Percentiles rank a stretch among this genome's conserved stretches.
These are phyloP conservation scores for Periconia macrospinosa DNA, from an alignment of 2,329 filamentous ascomycete genomes.

Conservation along the genomic window DNA sequence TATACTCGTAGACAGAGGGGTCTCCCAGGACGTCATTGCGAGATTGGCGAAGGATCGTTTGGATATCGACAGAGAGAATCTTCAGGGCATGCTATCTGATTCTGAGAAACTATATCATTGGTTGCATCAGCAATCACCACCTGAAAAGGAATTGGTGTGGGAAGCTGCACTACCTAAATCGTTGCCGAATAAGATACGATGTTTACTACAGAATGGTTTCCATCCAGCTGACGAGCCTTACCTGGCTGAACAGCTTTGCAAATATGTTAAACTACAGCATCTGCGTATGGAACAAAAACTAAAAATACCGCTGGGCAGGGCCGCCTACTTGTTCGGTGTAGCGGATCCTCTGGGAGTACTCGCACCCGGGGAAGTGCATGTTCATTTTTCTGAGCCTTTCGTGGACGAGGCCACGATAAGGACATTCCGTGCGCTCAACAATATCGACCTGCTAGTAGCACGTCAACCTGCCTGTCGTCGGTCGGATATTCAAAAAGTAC, in stretches of 20 bases:
- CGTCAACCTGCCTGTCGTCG: slow-evolving; percentile 69
- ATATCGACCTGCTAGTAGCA: slow-evolving; percentile 66
- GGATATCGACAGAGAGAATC: slow-evolving; percentile 53
- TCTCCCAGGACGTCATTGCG: slow-evolving; percentile 50
- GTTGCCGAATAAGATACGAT: slow-evolving; percentile 28
- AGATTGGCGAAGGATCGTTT: slow-evolving; percentile 56
- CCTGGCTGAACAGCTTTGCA: slow-evolving; percentile 53
- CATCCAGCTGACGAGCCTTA: slow-evolving; percentile 52
- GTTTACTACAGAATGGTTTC: slow-evolving; percentile 56
- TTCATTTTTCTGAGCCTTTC: slow-evolving; percentile 68
- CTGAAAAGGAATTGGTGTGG: slow-evolving; percentile 24
- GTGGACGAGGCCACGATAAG: slow-evolving; percentile 56
- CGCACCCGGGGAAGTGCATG: slow-evolving; percentile 66
- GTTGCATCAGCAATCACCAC: slow-evolving; percentile 39
- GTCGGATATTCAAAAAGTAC: slow-evolving; percentile 70
- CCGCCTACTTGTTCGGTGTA: slow-evolving; percentile 67
- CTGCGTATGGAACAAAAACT: slow-evolving; percentile 58
- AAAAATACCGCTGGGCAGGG: slow-evolving; percentile 63
- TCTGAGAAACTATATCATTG: slow-evolving; percentile 57
- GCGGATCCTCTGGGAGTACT: slow-evolving; percentile 66
- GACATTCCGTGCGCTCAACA: slow-evolving; percentile 57
- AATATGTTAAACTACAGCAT: slow-evolving; percentile 56
- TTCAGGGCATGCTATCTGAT: slow-evolving; percentile 56
- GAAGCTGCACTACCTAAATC: slow-evolving; percentile 28
- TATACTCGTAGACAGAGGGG: slow-evolving; percentile 64